Evolutionary conservation across 176 grass and related monocot genomes (phyloP), one percentile per base, ranked within the genome.

Genomic region (Avena insularis): DNA sequence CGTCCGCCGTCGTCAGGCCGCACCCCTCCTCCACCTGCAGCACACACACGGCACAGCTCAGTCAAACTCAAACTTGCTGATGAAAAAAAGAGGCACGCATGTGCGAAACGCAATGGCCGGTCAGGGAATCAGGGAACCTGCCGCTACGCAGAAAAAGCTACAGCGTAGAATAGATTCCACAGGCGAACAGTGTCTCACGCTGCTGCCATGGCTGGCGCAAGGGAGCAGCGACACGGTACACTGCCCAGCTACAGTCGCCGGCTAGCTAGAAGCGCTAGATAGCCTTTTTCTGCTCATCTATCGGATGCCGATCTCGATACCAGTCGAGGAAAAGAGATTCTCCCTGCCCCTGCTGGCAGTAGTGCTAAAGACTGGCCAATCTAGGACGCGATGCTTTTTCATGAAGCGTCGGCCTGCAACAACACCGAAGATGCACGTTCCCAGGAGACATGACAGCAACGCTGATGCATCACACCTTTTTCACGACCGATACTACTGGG

Each of bases 1-100:
- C 94, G 45, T 99, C 94, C 61, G 85, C 92, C 33, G 89, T 93
- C 33, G 89, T 82, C 63, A 97, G 57, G 75, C 46, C 82, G 83
- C 94, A 99, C 16, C 92, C 94, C 79, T 99, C 97, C 77, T 99
- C 97, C 45, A 99, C 89, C 97, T 99, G 89, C 81, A 54, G 23
- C 2, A 1, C 50, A 40, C 55, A 35, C 6, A 43, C 36, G 35
- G 36, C 55, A 69, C 8, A 79, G 15, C 10, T 81, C 75, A 80
- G 80, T 17, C 23, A n/a, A 75, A 14, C 59, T 35, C 33, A 35
- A 35, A 35, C 33, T 35, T 36, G 49, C 59, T 23, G 4, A 79
- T 43, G 40, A 43, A 7, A 7, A 8, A 7, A 48, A 50, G 33
- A 9, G 10, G 19, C 7, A 2, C 5, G 45, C 13, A 49, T 15